phyloP scores from a whole-genome alignment of 106 monocot species.

The Cymbidium sinense region DNA sequence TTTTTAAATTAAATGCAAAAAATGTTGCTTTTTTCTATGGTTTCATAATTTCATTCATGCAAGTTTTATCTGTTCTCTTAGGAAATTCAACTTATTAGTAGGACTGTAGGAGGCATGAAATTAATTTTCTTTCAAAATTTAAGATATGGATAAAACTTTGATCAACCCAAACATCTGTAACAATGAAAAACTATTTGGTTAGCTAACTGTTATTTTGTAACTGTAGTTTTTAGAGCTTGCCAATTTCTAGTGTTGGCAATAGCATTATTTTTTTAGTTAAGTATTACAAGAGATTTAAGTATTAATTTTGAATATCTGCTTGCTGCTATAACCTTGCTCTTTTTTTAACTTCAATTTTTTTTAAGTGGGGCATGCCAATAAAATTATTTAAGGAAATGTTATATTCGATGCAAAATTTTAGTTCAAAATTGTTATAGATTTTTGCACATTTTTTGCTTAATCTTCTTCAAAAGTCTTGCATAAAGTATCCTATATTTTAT shows the following conservation, averaged over 20 bases:
- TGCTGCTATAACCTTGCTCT: not conserved
- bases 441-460: not conserved
- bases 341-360: not conserved
- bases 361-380: not conserved
- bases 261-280: not conserved
- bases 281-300: not conserved
- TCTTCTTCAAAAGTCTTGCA: not conserved
- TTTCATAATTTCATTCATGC: not conserved
- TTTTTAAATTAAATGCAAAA: not conserved
- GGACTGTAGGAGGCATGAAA: not conserved
- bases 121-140: not conserved
- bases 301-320: not conserved
- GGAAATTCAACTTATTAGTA: not conserved
- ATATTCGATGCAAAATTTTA: not conserved
- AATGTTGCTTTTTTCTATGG: not conserved
- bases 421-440: not conserved
- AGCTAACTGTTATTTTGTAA: not conserved
- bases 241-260: not conserved
- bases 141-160: not conserved
- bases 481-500: not conserved
- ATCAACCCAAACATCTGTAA: not conserved
- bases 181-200: too few relatives aligned
- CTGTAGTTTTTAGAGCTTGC: not conserved
- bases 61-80: not conserved
- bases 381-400: not conserved